These are phyloP conservation scores for Schoenoplectus triqueter DNA, from an alignment of 202 grass and related monocot species.

Conservation along the genomic window DNA sequence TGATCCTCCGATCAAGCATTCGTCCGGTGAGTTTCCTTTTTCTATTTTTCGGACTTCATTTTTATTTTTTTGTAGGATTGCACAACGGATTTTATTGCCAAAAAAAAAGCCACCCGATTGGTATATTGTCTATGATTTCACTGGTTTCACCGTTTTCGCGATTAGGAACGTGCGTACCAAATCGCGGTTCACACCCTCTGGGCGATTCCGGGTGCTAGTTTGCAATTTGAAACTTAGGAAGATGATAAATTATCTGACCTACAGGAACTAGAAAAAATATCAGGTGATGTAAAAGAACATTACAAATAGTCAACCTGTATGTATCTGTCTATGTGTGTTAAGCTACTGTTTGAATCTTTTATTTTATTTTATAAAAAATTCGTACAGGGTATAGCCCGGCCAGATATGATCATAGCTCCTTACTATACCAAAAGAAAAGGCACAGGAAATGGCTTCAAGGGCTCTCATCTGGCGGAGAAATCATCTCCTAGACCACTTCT, in stretches of 20 bases:
- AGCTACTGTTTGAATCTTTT: neutral
- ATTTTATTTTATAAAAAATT: conserved; percentile 30
- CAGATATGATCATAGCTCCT: conserved; percentile 67
- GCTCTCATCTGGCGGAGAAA: conserved; percentile 78
- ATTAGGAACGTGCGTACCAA: no score
- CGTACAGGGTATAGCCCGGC: conserved; percentile 53
- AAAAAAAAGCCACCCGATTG: no score
- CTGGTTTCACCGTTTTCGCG: no score
- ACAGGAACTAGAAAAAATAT: neutral
- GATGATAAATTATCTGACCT: neutral
- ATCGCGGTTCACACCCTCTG: neutral
- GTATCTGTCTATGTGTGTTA: no score
- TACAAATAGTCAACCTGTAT: no score
- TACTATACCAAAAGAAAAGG: conserved; percentile 49
- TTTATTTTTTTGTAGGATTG: neutral
- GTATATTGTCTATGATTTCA: no score
- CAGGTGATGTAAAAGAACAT: neutral
- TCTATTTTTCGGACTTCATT: neutral
- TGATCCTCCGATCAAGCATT: neutral
- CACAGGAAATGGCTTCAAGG: conserved; percentile 68
- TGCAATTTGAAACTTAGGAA: neutral
- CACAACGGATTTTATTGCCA: neutral
- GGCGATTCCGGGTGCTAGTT: neutral
- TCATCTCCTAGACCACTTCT: conserved; percentile 54
- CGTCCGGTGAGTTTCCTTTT: neutral